Conservation (phyloP, 768 basidiomycete species). For the Panaeolus cyanescens region DNA sequence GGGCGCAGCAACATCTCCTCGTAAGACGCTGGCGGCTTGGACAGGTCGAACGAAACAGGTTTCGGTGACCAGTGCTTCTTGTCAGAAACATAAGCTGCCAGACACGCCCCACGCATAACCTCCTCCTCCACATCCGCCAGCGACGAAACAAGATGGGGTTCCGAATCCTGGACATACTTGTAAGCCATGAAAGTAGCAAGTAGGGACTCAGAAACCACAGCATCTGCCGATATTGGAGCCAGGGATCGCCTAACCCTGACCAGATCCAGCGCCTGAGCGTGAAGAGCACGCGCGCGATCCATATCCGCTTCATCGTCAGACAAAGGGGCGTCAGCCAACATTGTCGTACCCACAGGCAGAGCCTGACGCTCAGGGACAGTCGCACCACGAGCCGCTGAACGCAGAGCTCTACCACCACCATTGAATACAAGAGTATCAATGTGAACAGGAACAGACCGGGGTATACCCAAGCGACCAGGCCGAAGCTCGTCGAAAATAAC, state of each 20-base stretch:
- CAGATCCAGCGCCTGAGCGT: too few species aligned
- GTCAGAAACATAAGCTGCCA: neutral
- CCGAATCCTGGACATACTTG: neutral
- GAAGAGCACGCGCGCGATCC: too few species aligned
- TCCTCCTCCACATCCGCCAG: too few species aligned
- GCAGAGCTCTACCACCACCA: too few species aligned
- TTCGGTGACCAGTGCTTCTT: neutral
- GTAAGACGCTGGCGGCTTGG: conserved; percentile 16
- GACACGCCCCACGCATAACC: too few species aligned
- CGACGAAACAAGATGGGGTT: neutral
- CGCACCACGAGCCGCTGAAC: neutral
- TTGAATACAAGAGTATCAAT: neutral
- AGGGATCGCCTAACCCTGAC: too few species aligned
- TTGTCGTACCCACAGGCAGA: neutral
- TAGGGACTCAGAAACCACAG: too few species aligned
- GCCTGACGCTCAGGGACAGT: neutral
- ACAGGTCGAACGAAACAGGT: conserved; percentile 7
- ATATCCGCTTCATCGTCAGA: too few species aligned
- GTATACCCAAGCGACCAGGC: conserved; percentile 6
- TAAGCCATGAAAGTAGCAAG: too few species aligned
- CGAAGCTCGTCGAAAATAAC: conserved; percentile 25
- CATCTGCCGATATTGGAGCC: too few species aligned
- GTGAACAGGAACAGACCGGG: neutral
- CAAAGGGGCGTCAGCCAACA: too few species aligned
- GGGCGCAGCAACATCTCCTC: conserved; percentile 16